These are phyloP conservation scores for Mycena amicta DNA, from an alignment of 768 basidiomycete genomes.

Conservation along the genomic window DNA sequence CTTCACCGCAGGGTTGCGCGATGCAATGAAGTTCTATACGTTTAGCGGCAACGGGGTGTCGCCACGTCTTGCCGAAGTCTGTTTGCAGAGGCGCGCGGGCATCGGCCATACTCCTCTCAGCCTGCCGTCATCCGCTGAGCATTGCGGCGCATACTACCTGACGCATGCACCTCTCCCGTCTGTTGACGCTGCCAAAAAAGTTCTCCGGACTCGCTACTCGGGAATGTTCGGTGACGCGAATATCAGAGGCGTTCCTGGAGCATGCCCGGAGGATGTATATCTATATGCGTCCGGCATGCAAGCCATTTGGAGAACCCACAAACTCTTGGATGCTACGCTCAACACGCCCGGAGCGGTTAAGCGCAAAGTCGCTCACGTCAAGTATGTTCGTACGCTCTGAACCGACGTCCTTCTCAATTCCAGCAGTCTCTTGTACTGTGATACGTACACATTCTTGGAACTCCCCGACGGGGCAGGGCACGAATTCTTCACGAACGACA, in stretches of 20 bases:
- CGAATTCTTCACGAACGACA: conserved; percentile 49
- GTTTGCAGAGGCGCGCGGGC: conserved; percentile 40
- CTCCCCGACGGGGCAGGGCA: conserved; percentile 52
- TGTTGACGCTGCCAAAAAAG: conserved; percentile 8
- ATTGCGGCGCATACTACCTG: conserved; percentile 37
- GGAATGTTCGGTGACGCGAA: conserved; percentile 11
- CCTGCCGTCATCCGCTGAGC: conserved; percentile 41
- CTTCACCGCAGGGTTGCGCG: conserved; percentile 1
- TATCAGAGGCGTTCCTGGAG: conserved; percentile 36
- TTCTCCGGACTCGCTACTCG: conserved; percentile 11
- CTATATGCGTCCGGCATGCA: conserved; percentile 56
- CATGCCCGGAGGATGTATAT: conserved; percentile 49
- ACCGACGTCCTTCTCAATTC: not conserved
- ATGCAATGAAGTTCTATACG: conserved; percentile 43
- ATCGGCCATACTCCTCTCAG: conserved; percentile 46
- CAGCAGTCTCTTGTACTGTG: conserved; percentile 51
- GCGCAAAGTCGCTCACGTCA: conserved; percentile 43
- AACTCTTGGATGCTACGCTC: conserved; percentile 34
- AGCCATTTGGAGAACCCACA: conserved; percentile 53
- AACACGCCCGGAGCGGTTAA: conserved; percentile 37
- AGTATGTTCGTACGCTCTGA: not conserved
- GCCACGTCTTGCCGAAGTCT: conserved; percentile 48
- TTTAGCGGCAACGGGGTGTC: conserved; percentile 54
- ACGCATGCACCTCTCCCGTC: conserved; percentile 12
- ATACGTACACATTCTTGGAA: conserved; percentile 53